Evolutionary conservation across 2,329 filamentous ascomycete genomes (phyloP), one percentile per base, ranked within the genome.

Genomic region (Sclerotiophoma versabilis): DNA sequence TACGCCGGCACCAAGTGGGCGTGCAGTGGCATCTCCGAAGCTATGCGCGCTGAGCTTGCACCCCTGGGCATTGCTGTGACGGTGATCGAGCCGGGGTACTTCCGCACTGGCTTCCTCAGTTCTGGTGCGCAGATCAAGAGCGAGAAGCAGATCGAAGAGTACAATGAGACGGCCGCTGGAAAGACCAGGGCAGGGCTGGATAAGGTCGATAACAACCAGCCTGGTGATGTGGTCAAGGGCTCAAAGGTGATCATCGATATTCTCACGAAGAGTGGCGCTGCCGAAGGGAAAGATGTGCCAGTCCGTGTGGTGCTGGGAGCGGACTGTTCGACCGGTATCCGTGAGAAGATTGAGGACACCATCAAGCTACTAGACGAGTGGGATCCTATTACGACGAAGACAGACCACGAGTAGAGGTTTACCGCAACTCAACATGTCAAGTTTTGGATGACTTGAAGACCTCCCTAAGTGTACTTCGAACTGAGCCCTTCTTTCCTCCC

Each of bases 171-270:
- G 0, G 60, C 75, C 2, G 73, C 74, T 5, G 76, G 66, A 7
- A 42, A 65, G 25, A 29, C 70, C 15, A 65, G 77, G 45, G 65
- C 58, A 15, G 34, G 49, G 2, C 54, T 84, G 26, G 66, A 69
- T 3, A 34, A 37, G 2, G 69, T 70, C 10, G 71, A 85, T 55
- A 75, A 80, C 14, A 78, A 80, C 0, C 84, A 87, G 71, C 78
- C 75, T 0, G 85, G 85, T 0, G 83, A 87, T 63, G 77, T 83
- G 3, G 71, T 69, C 15, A 86, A 86, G 74, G 85, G 81, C 0
- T 73, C 75, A 7, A 76, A 72, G 50, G 77, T 83, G 1, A 74
- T 85, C 23, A 77, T 87, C 5, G 84, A 88, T 58, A 74, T 84
- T 12, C 59, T 88, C 59, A 85, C 81, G 7, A 74, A 74, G 36